Evolutionary conservation across 768 basidiomycete genomes (phyloP).

Genomic region (Obba rivulosa): DNA sequence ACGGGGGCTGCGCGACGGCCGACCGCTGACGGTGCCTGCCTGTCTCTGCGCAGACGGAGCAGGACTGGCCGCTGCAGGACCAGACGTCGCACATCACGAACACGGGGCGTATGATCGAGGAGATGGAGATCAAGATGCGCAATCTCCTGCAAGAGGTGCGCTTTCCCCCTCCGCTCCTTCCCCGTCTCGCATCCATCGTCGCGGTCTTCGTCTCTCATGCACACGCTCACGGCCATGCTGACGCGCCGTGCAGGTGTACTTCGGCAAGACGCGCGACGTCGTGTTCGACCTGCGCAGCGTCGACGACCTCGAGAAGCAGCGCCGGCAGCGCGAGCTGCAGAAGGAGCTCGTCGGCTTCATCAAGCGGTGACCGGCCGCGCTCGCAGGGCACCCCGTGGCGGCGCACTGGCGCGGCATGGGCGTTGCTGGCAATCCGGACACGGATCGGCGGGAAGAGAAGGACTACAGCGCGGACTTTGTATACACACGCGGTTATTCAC

Average conservation of each 20-base stretch:
- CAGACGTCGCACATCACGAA: conserved; percentile 84
- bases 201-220: not conserved
- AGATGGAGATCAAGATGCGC: conserved; percentile 99
- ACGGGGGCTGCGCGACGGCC: too few relatives aligned
- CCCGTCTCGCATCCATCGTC: not conserved
- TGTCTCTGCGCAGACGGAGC: conserved; percentile 56
- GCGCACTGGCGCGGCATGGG: not conserved
- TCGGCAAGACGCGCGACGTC: conserved; percentile 95
- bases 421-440: too few relatives aligned
- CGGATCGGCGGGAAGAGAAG: conserved; percentile 1
- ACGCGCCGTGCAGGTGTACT: conserved; percentile 63
- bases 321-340: conserved; percentile 79
- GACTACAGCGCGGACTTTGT: not conserved
- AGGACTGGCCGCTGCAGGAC: conserved; percentile 80
- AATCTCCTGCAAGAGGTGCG: conserved; percentile 84
- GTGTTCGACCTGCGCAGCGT: conserved; percentile 87
- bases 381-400: not conserved
- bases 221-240: not conserved
- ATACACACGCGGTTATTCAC: conserved; percentile 2
- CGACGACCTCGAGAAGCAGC: conserved; percentile 78
- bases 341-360: conserved; percentile 87
- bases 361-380: conserved; percentile 39
- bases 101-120: conserved; percentile 94
- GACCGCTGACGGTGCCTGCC: conserved; percentile 1
- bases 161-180: not conserved